A percentile compares a stretch with the other conserved stretches of the same genome.
phyloP scores from a whole-genome alignment of 2,329 filamentous ascomycete species.

The Apiospora phragmitis region DNA sequence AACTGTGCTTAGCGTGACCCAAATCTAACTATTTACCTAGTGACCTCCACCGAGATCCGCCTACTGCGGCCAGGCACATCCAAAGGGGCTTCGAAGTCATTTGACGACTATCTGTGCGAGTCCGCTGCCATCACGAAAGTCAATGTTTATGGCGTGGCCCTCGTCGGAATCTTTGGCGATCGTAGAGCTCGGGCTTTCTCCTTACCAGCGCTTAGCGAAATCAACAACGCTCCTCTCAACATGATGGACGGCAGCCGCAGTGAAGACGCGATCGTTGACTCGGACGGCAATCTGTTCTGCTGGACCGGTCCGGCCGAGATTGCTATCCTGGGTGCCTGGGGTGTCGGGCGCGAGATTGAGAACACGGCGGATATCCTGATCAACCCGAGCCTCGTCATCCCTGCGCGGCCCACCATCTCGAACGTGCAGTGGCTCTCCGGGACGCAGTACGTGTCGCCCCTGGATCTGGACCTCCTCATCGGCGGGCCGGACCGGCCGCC shows the following conservation, averaged over 20 bases:
- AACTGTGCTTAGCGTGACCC: not conserved
- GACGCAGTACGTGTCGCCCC: conserved; percentile 84
- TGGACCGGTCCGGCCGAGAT: conserved; percentile 90
- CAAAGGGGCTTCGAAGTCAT: conserved; percentile 91
- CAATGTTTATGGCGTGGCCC: conserved; percentile 72
- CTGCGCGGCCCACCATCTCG: conserved; percentile 86
- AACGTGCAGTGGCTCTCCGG: conserved; percentile 96
- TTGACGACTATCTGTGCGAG: conserved; percentile 81
- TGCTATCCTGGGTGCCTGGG: conserved; percentile 82
- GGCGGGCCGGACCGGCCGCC: conserved; percentile 85
- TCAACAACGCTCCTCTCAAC: conserved; percentile 66
- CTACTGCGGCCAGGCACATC: conserved; percentile 82
- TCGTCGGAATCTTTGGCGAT: conserved; percentile 85
- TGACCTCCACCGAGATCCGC: conserved; percentile 71
- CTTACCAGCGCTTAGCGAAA: conserved; percentile 84
- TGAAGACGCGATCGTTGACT: conserved; percentile 68
- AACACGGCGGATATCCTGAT: conserved; percentile 71
- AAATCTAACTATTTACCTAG: conserved; percentile 35
- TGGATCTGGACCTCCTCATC: conserved; percentile 87
- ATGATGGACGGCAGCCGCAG: conserved; percentile 75
- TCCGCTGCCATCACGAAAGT: conserved; percentile 75
- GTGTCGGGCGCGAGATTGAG: conserved; percentile 65
- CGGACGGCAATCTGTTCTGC: conserved; percentile 78
- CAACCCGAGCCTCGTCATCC: conserved; percentile 73
- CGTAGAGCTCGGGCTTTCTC: conserved; percentile 78